Conservation (phyloP, 306 rosid genomes). For the Quercus variabilis region DNA sequence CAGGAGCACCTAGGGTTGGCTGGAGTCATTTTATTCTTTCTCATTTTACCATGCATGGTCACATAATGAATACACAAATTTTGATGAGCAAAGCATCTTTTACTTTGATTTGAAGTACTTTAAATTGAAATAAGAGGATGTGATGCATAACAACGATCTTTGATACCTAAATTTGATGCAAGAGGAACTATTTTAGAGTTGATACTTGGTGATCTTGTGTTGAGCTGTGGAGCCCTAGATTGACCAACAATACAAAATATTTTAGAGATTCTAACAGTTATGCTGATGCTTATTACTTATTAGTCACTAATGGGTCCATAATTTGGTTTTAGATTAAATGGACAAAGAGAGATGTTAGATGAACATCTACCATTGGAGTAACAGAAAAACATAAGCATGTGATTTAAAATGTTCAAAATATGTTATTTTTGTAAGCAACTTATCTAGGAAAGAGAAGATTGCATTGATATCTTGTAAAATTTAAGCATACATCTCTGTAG, state of each 20-base stretch:
- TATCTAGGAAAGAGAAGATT: neutral
- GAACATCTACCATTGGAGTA: neutral
- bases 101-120: neutral
- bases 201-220: conserved; percentile 3
- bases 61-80: neutral
- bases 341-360: neutral
- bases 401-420: neutral
- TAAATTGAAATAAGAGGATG: neutral
- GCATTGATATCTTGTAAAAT: neutral
- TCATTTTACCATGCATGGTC: neutral
- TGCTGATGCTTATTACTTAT: neutral
- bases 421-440: neutral
- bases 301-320: neutral
- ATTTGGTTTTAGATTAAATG: conserved; percentile 10
- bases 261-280: neutral
- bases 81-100: neutral
- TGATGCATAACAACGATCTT: neutral
- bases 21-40: neutral
- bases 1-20: neutral
- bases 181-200: conserved; percentile 10
- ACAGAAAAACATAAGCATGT: neutral
- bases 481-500: neutral
- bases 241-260: neutral
- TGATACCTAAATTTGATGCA: neutral
- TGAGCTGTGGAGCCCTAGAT: neutral